Percentiles rank a stretch among this genome's conserved stretches.
phyloP scores from a whole-genome alignment of 2,329 filamentous ascomycete genomes.

The Eurotiales sp. region DNA sequence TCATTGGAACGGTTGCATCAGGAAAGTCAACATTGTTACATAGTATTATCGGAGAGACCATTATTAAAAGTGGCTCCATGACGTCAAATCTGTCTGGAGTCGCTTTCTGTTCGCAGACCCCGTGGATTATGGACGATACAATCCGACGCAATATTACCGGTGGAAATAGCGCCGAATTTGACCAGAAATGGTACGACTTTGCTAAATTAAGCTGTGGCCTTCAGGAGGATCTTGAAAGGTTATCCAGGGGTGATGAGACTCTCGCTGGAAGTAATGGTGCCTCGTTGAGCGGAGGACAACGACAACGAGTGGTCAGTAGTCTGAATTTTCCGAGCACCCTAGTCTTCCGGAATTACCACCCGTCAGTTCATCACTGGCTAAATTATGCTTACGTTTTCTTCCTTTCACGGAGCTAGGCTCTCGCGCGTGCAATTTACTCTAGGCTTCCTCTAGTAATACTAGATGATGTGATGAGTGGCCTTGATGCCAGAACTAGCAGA shows the following conservation, averaged over 20 bases:
- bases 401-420: too few relatives aligned
- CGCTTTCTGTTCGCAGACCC: slow-evolving; percentile 38
- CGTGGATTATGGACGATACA: slow-evolving; percentile 28
- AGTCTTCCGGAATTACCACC: too few relatives aligned
- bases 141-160: slow-evolving; percentile 28
- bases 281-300: slow-evolving; percentile 51
- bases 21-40: slow-evolving; percentile 52
- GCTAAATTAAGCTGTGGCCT: slow-evolving; percentile 27
- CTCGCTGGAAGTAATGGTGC: slow-evolving; percentile 50
- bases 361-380: too few relatives aligned
- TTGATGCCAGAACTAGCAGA: slow-evolving; percentile 7
- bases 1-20: slow-evolving; percentile 51
- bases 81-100: neutral
- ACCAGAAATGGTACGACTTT: slow-evolving; percentile 26
- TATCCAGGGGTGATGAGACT: slow-evolving; percentile 41
- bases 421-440: slow-evolving; percentile 50
- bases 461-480: slow-evolving; percentile 13
- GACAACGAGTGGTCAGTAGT: slow-evolving; percentile 29
- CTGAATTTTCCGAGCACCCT: too few relatives aligned
- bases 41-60: slow-evolving; percentile 42
- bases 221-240: slow-evolving; percentile 35
- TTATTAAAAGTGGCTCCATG: slow-evolving; percentile 14
- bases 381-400: too few relatives aligned
- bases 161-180: slow-evolving; percentile 22
- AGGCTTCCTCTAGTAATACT: slow-evolving; percentile 9